These are phyloP conservation scores for Polyplosphaeria fusca DNA, from an alignment of 495 filamentous ascomycete genomes.

Conservation along the genomic window DNA sequence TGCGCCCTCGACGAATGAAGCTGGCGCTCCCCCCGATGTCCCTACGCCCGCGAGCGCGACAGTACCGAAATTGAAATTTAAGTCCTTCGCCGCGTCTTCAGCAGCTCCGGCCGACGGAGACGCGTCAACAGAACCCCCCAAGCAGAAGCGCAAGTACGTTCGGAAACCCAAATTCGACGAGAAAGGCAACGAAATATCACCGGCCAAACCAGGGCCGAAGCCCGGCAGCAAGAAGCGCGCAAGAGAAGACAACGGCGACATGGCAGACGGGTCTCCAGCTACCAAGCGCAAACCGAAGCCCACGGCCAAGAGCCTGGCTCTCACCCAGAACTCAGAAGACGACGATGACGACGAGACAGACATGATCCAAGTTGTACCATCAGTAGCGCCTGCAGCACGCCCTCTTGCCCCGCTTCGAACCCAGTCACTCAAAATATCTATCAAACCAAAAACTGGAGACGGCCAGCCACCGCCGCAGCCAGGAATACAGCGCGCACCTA, in stretches of 20 bases:
- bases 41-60: background rate
- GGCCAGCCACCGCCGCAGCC: background rate
- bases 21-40: conserved; percentile 6
- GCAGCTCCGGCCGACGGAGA: conserved; percentile 15
- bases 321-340: background rate
- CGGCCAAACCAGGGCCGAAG: conserved; percentile 42
- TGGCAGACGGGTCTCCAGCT: conserved; percentile 35
- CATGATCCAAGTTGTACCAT: background rate
- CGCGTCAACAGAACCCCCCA: conserved; percentile 1
- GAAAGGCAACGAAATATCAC: conserved; percentile 25
- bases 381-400: background rate
- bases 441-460: conserved; percentile 19
- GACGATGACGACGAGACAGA: conserved; percentile 17
- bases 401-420: background rate
- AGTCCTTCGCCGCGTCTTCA: conserved; percentile 29
- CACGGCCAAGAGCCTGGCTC: conserved; percentile 14
- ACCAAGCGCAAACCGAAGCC: conserved; percentile 32
- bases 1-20: conserved; percentile 36
- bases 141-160: conserved; percentile 38
- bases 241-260: conserved; percentile 42
- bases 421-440: conserved; percentile 13
- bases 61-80: conserved; percentile 47
- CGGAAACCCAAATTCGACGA: conserved; percentile 38
- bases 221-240: conserved; percentile 47
- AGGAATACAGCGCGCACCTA: background rate